Conservation (phyloP, 345 rosid species). For the Mallotus nudiflorus region DNA sequence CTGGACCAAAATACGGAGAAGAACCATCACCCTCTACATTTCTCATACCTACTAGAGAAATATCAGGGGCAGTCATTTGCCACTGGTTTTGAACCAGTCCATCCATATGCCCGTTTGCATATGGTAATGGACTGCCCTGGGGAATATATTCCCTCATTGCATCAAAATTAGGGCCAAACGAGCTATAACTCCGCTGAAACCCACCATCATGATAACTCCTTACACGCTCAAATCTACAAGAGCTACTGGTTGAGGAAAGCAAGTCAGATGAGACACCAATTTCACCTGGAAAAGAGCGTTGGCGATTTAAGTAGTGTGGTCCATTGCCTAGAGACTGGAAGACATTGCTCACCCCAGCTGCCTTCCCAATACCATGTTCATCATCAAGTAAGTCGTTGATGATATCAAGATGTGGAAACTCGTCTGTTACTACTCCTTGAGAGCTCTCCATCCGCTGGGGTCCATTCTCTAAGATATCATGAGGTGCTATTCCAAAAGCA, state of each 20-base stretch:
- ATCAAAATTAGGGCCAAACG: constrained; percentile 45
- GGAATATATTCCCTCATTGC: constrained; percentile 47
- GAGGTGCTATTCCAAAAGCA: constrained; percentile 44
- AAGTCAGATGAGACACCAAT: constrained; percentile 42
- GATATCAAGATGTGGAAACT: constrained; percentile 91
- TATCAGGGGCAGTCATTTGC: constrained; percentile 61
- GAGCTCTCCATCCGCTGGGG: constrained; percentile 59
- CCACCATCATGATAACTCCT: constrained; percentile 57
- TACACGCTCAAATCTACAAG: constrained; percentile 58
- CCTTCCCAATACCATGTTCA: constrained; percentile 51
- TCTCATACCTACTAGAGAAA: constrained; percentile 57
- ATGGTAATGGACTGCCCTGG: constrained; percentile 43
- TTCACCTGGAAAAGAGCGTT: constrained; percentile 52
- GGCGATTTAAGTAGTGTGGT: constrained; percentile 50
- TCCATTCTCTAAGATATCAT: constrained; percentile 51
- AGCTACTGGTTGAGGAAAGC: constrained; percentile 39
- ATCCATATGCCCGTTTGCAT: constrained; percentile 58
- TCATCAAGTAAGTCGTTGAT: constrained; percentile 93
- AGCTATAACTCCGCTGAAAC: constrained; percentile 45
- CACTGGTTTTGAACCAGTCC: constrained; percentile 55
- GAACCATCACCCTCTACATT: constrained; percentile 49
- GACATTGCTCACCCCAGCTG: constrained; percentile 28
- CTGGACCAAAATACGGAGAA: constrained; percentile 46
- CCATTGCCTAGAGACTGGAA: constrained; percentile 38
- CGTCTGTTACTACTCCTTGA: constrained; percentile 60